A percentile compares a stretch with the other conserved stretches of the same genome.
These are phyloP conservation scores for Aspergillus fructus DNA, from an alignment of 2,329 filamentous ascomycete species.

Conservation along the genomic window DNA sequence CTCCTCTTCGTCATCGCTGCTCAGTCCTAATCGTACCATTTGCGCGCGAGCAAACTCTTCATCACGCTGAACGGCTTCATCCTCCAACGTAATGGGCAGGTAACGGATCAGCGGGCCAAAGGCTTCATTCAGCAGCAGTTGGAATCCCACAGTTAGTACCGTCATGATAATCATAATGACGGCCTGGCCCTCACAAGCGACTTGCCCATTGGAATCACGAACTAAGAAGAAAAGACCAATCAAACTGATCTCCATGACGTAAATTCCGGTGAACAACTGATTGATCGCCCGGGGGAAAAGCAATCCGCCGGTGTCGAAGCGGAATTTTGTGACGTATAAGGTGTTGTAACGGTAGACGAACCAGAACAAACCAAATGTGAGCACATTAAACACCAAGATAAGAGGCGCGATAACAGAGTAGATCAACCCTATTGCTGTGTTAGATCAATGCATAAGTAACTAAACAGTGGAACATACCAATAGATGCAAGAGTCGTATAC, in stretches of 20 bases:
- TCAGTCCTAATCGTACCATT: conserved; percentile 65
- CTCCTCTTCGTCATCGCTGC: conserved; percentile 39
- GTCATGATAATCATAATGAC: conserved; percentile 79
- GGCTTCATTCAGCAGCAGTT: conserved; percentile 75
- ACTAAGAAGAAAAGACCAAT: conserved; percentile 87
- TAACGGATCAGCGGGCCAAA: conserved; percentile 86
- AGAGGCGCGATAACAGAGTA: conserved; percentile 88
- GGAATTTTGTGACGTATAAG: conserved; percentile 88
- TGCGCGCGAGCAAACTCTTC: conserved; percentile 82
- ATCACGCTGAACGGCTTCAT: conserved; percentile 89
- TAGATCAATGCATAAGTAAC: conserved; percentile 8
- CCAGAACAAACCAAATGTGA: conserved; percentile 91
- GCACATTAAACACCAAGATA: conserved; percentile 87
- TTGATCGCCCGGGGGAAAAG: conserved; percentile 92
- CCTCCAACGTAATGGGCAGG: conserved; percentile 90
- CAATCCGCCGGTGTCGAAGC: conserved; percentile 86
- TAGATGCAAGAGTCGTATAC: conserved; percentile 95
- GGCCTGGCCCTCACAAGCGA: conserved; percentile 71
- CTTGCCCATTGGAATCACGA: conserved; percentile 53
- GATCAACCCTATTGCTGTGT: conserved; percentile 57
- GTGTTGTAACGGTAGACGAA: conserved; percentile 95
- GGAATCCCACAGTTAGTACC: conserved; percentile 71
- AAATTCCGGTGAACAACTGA: conserved; percentile 90
- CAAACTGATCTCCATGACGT: conserved; percentile 89
- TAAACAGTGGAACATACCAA: conserved; percentile 54